phyloP scores from a whole-genome alignment of 352 stramenopile species.

The Globisporangium barbulae region DNA sequence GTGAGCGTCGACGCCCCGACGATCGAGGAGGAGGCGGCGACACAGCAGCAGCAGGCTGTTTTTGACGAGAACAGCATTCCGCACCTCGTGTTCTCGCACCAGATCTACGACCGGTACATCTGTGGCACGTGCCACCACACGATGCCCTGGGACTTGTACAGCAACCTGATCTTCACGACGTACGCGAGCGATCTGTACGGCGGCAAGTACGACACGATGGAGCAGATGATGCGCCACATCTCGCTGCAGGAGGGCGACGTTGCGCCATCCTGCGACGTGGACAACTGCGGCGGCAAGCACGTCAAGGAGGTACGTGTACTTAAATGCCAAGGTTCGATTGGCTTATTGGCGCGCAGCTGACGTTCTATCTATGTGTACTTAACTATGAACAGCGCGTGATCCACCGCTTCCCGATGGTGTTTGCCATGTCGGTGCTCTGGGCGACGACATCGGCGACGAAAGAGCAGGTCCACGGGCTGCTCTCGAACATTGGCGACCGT shows the following conservation, averaged over 20 bases:
- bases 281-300: conserved; percentile 56
- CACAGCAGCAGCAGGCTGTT: conserved; percentile 59
- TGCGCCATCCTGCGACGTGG: conserved; percentile 49
- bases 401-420: conserved; percentile 84
- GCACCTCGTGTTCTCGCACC: conserved; percentile 83
- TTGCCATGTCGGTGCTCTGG: conserved; percentile 83
- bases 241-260: conserved; percentile 59
- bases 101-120: conserved; percentile 84
- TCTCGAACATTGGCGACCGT: conserved; percentile 62
- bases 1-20: conserved; percentile 59
- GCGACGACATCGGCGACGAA: conserved; percentile 69
- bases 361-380: not conserved
- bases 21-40: conserved; percentile 14
- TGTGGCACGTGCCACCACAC: conserved; percentile 59
- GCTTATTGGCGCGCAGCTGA: not conserved
- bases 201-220: conserved; percentile 61
- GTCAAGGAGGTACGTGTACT: conserved; percentile 43
- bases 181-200: conserved; percentile 74
- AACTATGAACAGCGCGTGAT: conserved; percentile 45
- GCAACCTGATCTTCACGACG: conserved; percentile 80
- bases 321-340: too few species aligned
- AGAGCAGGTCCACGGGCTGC: conserved; percentile 63
- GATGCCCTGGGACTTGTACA: conserved; percentile 75
- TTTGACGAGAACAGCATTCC: conserved; percentile 87
- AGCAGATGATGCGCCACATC: conserved; percentile 62